Conservation (phyloP, 176 grass and related monocot genomes). For the Carex littledalei region DNA sequence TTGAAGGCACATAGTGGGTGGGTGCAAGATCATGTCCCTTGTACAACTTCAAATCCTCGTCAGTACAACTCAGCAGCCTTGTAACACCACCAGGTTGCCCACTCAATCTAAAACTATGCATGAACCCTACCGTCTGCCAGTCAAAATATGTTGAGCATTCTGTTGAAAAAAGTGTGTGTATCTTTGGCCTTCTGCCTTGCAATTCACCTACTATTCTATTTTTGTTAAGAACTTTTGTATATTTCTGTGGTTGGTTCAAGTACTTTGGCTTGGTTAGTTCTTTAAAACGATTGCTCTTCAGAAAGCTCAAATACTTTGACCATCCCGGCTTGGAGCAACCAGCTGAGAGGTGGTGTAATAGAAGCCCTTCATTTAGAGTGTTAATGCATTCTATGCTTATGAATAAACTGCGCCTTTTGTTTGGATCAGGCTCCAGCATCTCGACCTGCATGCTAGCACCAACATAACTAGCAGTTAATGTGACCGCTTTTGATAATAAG, state of each 20-base stretch:
- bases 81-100: conserved; percentile 93
- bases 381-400: conserved; percentile 92
- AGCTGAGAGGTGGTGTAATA: conserved; percentile 66
- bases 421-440: conserved; percentile 67
- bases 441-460: conserved; percentile 53
- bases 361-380: conserved; percentile 93
- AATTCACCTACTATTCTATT: conserved; percentile 30
- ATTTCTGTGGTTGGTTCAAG: conserved; percentile 33
- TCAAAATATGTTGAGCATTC: conserved; percentile 98
- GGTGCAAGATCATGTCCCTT: conserved; percentile 82
- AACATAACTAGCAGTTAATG: conserved; percentile 8
- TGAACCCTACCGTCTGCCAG: conserved; percentile 95
- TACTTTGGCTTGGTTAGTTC: conserved; percentile 84
- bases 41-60: conserved; percentile 75
- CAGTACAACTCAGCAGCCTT: conserved; percentile 78
- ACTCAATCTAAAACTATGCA: conserved; percentile 79
- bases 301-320: conserved; percentile 93
- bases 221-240: conserved; percentile 24
- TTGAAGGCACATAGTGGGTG: conserved; percentile 96
- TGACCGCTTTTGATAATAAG: neutral
- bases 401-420: conserved; percentile 64
- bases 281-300: conserved; percentile 80
- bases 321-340: conserved; percentile 81
- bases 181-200: conserved; percentile 49
- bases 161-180: conserved; percentile 94